phyloP scores from a whole-genome alignment of 805 yeast genomes.

The Kodamaea laetipori region DNA sequence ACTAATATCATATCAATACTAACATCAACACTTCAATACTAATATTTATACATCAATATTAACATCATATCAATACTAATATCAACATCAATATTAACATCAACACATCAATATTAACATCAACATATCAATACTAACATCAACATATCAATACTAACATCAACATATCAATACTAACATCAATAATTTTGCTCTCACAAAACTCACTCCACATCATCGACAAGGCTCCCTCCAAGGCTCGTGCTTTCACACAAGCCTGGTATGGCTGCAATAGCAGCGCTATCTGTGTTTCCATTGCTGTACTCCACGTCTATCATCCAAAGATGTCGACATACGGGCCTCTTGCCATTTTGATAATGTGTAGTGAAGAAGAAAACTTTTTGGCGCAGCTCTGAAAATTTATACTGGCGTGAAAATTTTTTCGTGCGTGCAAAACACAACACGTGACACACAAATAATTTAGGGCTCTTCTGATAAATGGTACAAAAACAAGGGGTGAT shows the following conservation, averaged over 20 bases:
- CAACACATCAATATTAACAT: background rate
- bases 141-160: background rate
- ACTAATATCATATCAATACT: background rate
- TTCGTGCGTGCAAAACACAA: background rate
- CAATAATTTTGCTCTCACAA: background rate
- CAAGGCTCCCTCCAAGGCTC: conserved; percentile 46
- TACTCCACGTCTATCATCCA: conserved; percentile 22
- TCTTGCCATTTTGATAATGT: conserved; percentile 49
- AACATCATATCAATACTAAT: no score
- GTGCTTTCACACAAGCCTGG: conserved; percentile 5
- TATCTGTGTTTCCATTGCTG: conserved; percentile 21
- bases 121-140: background rate
- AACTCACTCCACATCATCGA: conserved; percentile 34
- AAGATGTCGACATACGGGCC: conserved; percentile 49
- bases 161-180: background rate
- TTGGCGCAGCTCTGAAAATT: background rate
- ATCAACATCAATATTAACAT: background rate
- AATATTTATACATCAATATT: background rate
- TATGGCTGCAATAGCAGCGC: conserved; percentile 14
- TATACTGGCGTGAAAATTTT: background rate
- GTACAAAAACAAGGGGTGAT: no score
- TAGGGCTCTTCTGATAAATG: background rate
- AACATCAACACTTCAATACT: background rate
- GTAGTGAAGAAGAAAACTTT: conserved; percentile 8
- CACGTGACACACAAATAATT: no score